Conservation (phyloP, 2,329 filamentous ascomycete species). For the Fusarium nodosum region DNA sequence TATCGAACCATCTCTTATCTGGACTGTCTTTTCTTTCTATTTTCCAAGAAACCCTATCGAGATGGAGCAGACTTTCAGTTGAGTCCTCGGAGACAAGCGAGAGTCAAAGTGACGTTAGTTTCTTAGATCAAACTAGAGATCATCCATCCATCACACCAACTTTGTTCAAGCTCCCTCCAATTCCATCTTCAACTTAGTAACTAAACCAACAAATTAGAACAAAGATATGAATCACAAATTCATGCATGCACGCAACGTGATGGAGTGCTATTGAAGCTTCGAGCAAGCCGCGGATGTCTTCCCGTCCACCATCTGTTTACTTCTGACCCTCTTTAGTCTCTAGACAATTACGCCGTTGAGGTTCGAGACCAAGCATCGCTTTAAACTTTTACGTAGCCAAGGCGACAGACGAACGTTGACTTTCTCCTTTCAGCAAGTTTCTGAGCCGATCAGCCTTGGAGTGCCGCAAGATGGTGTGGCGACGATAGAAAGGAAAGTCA, state of each 20-base stretch:
- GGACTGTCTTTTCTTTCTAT: constrained; percentile 3
- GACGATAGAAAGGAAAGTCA: constrained; percentile 8
- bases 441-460: constrained; percentile 12
- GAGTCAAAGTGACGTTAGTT: constrained; percentile 45
- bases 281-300: constrained; percentile 45
- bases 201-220: constrained; percentile 8
- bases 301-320: constrained; percentile 28
- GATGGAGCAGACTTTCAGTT: constrained; percentile 4
- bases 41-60: constrained; percentile 3
- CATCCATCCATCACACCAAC: constrained; percentile 2
- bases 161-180: too few relatives aligned
- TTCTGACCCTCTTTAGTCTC: constrained; percentile 14
- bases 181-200: neutral
- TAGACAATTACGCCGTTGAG: constrained; percentile 30
- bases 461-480: constrained; percentile 31
- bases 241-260: constrained; percentile 28
- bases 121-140: constrained; percentile 13
- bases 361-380: constrained; percentile 34
- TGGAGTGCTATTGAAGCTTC: constrained; percentile 2
- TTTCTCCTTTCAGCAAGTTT: constrained; percentile 12
- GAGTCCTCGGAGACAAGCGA: constrained; percentile 18
- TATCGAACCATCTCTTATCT: constrained; percentile 30
- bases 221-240: constrained; percentile 24
- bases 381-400: constrained; percentile 43
- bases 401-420: constrained; percentile 40